Conservation (phyloP, 2,329 filamentous ascomycete species). For the Penicillium aurantiogriseum region DNA sequence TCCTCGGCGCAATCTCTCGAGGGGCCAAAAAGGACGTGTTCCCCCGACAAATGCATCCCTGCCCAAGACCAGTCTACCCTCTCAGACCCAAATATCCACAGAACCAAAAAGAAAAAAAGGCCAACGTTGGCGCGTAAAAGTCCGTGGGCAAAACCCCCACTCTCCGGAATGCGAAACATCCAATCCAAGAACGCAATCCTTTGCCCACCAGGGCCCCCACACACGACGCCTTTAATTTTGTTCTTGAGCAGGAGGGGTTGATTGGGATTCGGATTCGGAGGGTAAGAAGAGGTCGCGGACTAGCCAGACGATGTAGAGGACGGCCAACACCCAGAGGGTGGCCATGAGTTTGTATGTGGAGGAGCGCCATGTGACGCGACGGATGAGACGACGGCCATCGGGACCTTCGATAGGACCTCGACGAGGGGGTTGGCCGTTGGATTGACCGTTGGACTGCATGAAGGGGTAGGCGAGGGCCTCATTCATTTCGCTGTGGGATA, state of each 20-base stretch:
- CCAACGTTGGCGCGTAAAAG: background rate
- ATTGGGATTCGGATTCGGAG: constrained; percentile 18
- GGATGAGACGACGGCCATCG: constrained; percentile 39
- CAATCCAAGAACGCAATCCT: background rate
- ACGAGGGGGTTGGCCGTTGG: constrained; percentile 25
- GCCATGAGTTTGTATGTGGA: constrained; percentile 45
- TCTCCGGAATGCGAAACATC: background rate
- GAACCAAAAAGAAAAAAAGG: background rate
- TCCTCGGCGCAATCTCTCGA: background rate
- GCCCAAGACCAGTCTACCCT: background rate
- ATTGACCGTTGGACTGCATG: constrained; percentile 24
- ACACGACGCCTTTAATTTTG: constrained; percentile 1
- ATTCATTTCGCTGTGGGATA: constrained; percentile 40
- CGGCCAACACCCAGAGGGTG: constrained; percentile 41
- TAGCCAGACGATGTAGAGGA: constrained; percentile 43
- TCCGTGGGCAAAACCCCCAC: background rate
- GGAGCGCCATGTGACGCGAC: constrained; percentile 44
- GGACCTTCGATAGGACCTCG: constrained; percentile 43
- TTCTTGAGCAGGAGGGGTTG: constrained; percentile 10
- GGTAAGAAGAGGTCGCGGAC: constrained; percentile 42
- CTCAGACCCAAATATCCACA: background rate
- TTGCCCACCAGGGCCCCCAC: background rate
- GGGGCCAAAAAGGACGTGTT: background rate
- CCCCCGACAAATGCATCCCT: background rate
- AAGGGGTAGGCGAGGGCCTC: constrained; percentile 38